A percentile compares a stretch with the other conserved stretches of the same genome.
phyloP scores from a whole-genome alignment of 2,329 filamentous ascomycete species.

The Cercospora brassicicola region DNA sequence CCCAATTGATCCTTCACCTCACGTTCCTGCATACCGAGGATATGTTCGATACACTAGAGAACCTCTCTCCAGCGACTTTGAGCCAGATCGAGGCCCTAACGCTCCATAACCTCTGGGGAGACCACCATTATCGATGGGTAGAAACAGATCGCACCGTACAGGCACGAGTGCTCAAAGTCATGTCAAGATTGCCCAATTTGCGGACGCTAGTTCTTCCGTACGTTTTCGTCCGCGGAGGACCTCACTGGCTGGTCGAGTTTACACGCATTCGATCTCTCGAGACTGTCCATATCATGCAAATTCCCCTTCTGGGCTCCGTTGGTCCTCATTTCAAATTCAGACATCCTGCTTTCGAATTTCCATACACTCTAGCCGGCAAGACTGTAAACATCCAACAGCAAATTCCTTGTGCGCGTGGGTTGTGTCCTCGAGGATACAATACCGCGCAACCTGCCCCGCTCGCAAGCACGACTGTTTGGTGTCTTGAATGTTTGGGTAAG shows the following conservation, averaged over 20 bases:
- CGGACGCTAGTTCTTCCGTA: not conserved
- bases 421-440: not conserved
- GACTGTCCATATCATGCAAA: not conserved
- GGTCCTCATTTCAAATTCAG: not conserved
- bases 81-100: not conserved
- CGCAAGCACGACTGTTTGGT: not conserved
- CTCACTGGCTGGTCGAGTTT: not conserved
- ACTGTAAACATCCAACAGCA: not conserved
- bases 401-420: not conserved
- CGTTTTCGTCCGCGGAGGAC: not conserved
- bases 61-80: not conserved
- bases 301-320: not conserved
- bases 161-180: not conserved
- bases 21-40: not conserved
- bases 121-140: not conserved
- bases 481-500: not conserved
- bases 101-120: not conserved
- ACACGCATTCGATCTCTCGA: not conserved
- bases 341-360: not conserved
- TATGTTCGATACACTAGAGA: not conserved
- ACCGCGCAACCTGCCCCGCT: not conserved
- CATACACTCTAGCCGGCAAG: not conserved
- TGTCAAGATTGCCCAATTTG: not conserved
- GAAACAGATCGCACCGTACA: not conserved
- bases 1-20: not conserved